These are phyloP conservation scores for Didymella glomerata DNA, from an alignment of 2,329 filamentous ascomycete genomes.

Conservation along the genomic window DNA sequence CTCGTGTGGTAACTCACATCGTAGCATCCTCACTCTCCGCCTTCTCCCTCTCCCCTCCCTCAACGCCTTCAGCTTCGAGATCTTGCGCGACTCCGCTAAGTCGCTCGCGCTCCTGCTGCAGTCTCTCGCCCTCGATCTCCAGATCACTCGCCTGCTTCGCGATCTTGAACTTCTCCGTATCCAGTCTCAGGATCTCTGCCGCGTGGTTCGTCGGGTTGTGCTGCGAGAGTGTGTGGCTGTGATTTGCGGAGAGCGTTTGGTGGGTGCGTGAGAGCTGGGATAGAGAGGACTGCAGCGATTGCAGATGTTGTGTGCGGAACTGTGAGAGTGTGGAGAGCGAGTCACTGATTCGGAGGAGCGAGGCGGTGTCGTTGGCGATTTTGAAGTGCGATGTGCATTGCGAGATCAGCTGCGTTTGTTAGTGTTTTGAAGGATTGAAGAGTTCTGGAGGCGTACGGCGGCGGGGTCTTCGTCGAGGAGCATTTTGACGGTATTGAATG, in stretches of 20 bases:
- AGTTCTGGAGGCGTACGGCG: conserved; percentile 64
- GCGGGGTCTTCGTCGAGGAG: conserved; percentile 93
- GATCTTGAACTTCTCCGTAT: conserved; percentile 92
- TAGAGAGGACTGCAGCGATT: conserved; percentile 47
- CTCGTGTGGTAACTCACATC: conserved; percentile 50
- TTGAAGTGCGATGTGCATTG: conserved; percentile 96
- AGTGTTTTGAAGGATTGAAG: conserved; percentile 25
- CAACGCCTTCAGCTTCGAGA: conserved; percentile 85
- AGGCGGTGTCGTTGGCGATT: conserved; percentile 84
- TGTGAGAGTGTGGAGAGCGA: conserved; percentile 84
- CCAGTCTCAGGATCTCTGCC: conserved; percentile 81
- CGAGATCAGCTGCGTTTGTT: conserved; percentile 74
- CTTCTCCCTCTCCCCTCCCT: conserved; percentile 69
- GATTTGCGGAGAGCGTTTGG: conserved; percentile 75
- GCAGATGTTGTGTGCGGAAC: conserved; percentile 78
- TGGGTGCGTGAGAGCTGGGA: conserved; percentile 76
- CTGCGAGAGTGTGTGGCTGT: conserved; percentile 75
- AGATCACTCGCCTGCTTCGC: conserved; percentile 91
- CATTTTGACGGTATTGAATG: conserved; percentile 66
- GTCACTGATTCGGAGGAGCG: conserved; percentile 82
- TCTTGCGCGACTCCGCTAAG: conserved; percentile 79
- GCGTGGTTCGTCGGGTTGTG: conserved; percentile 85
- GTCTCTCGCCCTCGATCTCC: conserved; percentile 93
- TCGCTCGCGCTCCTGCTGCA: conserved; percentile 79
- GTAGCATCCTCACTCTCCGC: conserved; percentile 58